Conservation (phyloP, 2,329 filamentous ascomycete species). For the Microcyclospora tardicrescens region DNA sequence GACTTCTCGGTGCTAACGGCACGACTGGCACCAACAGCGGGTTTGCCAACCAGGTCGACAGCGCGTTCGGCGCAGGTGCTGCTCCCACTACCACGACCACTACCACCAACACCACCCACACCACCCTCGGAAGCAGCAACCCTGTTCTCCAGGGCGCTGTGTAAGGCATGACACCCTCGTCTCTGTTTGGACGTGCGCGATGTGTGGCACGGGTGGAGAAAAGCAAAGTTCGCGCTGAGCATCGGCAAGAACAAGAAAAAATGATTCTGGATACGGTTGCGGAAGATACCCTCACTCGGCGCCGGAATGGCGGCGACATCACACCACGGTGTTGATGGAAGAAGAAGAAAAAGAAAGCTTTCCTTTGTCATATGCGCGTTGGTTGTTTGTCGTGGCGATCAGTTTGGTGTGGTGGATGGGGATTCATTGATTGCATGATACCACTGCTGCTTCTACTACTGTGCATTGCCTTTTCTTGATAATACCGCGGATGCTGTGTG, state of each 20-base stretch:
- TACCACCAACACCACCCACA: constrained; percentile 19
- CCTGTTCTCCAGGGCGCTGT: constrained; percentile 29
- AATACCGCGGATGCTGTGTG: no score
- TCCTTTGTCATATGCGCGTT: constrained; percentile 8
- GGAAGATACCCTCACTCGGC: constrained; percentile 6
- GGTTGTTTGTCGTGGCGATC: constrained; percentile 7
- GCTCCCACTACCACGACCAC: constrained; percentile 6
- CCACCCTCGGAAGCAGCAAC: constrained; percentile 30
- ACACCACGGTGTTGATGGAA: no score
- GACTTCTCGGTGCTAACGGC: constrained; percentile 6
- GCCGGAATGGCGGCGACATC: no score
- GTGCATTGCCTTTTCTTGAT: no score
- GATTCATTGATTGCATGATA: constrained; percentile 14
- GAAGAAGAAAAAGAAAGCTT: constrained; percentile 6
- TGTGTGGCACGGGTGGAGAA: background rate
- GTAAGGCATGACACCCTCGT: constrained; percentile 11
- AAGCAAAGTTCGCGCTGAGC: background rate
- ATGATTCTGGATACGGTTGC: constrained; percentile 2
- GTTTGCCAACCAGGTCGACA: constrained; percentile 34
- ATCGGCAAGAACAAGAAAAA: background rate
- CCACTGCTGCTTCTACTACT: constrained; percentile 10
- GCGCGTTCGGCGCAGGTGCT: constrained; percentile 22
- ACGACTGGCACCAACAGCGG: constrained; percentile 13
- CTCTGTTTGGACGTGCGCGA: background rate
- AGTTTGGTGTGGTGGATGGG: constrained; percentile 3